Base-by-base conservation (phyloP, 1,284 basidiomycete species). In the Paramarasmius palmivorus region DNA sequence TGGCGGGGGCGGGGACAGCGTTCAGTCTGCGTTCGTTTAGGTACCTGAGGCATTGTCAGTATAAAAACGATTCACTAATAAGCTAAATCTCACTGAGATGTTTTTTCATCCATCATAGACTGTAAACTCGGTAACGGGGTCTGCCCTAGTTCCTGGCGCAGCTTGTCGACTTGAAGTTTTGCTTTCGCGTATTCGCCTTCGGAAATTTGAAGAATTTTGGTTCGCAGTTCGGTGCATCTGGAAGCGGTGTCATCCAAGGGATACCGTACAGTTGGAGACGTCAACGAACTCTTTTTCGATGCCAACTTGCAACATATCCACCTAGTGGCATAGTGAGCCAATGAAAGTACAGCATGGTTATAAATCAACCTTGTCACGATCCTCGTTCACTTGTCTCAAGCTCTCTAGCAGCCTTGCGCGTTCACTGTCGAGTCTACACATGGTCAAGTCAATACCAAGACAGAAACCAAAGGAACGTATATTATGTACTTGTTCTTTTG, bases 401-500 rank as follows among this genome's bases (percentile, higher is more conserved):
- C 41, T 36, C 12, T 26, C 39, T 10, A 57, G 26, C 15, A 57
- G 35, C n/a, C 52, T 42, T 15, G 17, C 42, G 12, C 55, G 39
- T 50, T 57, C 55, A 7, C 52, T 53, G 10, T 57, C 55, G 9
- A 57, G 55, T 48, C 55, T 57, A 26, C 83, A 88, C 65, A 54
- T n/a, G 26, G 52, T 50, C 34, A 46, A 50, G 34, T 25, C 1
- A 41, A 17, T 2, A 38, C 10, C 52, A 54, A 36, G 19, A 46
- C 7, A 39, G 25, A 54, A 23, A 20, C 35, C 12, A 42, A 45
- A 35, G 44, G 15, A 22, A 38, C 36, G 14, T 12, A 9, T n/a
- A 9, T 23, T n/a, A 73, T 77, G 49, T 63, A 89, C 88, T 86
- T 86, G 68, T 90, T 90, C 69, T 86, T 87, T 70, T 92, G 88